Evolutionary conservation across 2,329 filamentous ascomycete species (phyloP).

Genomic region (Aspergillus spinulosporus): DNA sequence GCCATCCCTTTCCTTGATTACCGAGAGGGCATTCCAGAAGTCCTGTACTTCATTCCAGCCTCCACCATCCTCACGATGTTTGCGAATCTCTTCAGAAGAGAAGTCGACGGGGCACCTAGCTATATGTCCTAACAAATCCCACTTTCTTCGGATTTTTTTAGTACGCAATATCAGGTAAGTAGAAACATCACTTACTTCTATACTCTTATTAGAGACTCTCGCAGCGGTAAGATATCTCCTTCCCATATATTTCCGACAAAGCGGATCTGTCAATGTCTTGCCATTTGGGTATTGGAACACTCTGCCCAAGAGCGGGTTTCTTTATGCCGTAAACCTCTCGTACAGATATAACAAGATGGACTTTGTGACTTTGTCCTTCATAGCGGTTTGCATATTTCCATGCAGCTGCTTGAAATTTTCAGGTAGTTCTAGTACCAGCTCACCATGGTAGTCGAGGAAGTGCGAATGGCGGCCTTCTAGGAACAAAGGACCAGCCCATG

Average conservation of each 20-base stretch:
- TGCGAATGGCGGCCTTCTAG: slow-evolving; percentile 19
- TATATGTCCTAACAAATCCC: slow-evolving; percentile 18
- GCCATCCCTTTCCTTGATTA: slow-evolving; percentile 40
- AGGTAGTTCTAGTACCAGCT: slow-evolving; percentile 22
- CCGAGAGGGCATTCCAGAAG: slow-evolving; percentile 39
- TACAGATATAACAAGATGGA: slow-evolving; percentile 26
- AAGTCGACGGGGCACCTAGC: slow-evolving; percentile 25
- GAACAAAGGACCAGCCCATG: slow-evolving; percentile 29
- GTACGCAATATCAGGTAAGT: not conserved
- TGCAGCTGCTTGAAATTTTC: slow-evolving; percentile 25
- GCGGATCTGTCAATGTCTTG: slow-evolving; percentile 25
- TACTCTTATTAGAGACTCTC: slow-evolving; percentile 28
- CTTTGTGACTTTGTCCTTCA: slow-evolving; percentile 18
- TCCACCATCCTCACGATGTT: slow-evolving; percentile 22
- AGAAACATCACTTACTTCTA: slow-evolving; percentile 21
- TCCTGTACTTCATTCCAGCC: slow-evolving; percentile 32
- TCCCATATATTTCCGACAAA: slow-evolving; percentile 27
- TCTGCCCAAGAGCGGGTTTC: slow-evolving; percentile 21
- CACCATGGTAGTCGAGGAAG: slow-evolving; percentile 20
- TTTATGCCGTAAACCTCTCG: slow-evolving; percentile 20
- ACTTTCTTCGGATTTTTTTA: slow-evolving; percentile 16
- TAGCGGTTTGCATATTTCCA: not conserved
- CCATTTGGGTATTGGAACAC: slow-evolving; percentile 25
- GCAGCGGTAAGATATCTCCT: slow-evolving; percentile 27
- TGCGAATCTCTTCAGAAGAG: slow-evolving; percentile 22